phyloP scores from a whole-genome alignment of 208 protist species.

The Perkinsela sp. region DNA sequence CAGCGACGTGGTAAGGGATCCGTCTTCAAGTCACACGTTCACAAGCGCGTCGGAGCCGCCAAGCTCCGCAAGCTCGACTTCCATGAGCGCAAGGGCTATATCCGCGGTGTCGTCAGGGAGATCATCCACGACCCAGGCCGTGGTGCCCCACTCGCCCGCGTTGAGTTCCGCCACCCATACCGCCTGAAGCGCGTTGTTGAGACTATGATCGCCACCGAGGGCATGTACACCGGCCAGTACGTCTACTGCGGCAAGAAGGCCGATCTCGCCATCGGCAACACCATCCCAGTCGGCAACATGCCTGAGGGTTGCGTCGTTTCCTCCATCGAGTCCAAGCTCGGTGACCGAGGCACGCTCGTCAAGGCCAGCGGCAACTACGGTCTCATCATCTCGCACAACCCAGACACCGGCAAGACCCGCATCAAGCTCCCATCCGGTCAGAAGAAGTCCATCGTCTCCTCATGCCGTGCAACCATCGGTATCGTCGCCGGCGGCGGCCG shows the following conservation, averaged over 20 bases:
- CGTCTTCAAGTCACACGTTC: slow-evolving; percentile 65
- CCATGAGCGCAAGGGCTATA: slow-evolving; percentile 80
- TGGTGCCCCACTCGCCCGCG: slow-evolving; percentile 88
- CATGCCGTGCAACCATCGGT: slow-evolving; percentile 84
- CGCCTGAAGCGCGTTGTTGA: slow-evolving; percentile 66
- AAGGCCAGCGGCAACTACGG: slow-evolving; percentile 84
- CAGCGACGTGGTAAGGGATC: slow-evolving; percentile 78
- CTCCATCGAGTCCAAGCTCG: slow-evolving; percentile 88
- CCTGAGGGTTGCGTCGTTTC: slow-evolving; percentile 97
- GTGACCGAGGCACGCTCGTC: slow-evolving; percentile 79
- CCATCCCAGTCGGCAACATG: slow-evolving; percentile 78
- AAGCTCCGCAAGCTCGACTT: slow-evolving; percentile 83
- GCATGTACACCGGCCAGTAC: slow-evolving; percentile 95
- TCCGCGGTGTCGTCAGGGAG: slow-evolving; percentile 55
- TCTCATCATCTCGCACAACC: slow-evolving; percentile 84
- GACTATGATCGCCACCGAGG: slow-evolving; percentile 88
- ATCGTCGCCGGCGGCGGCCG: slow-evolving; percentile 93
- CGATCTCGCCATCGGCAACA: slow-evolving; percentile 82
- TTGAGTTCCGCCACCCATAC: slow-evolving; percentile 87
- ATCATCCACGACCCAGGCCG: slow-evolving; percentile 96
- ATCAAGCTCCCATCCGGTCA: slow-evolving; percentile 89
- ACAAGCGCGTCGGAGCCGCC: slow-evolving; percentile 78
- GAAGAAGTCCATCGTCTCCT: slow-evolving; percentile 83
- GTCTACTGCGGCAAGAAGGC: slow-evolving; percentile 91
- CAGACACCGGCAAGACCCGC: slow-evolving; percentile 78